A percentile compares a stretch with the other conserved stretches of the same genome.
Evolutionary conservation across 306 rosid genomes (phyloP).

Genomic region (Vigna hirtella): DNA sequence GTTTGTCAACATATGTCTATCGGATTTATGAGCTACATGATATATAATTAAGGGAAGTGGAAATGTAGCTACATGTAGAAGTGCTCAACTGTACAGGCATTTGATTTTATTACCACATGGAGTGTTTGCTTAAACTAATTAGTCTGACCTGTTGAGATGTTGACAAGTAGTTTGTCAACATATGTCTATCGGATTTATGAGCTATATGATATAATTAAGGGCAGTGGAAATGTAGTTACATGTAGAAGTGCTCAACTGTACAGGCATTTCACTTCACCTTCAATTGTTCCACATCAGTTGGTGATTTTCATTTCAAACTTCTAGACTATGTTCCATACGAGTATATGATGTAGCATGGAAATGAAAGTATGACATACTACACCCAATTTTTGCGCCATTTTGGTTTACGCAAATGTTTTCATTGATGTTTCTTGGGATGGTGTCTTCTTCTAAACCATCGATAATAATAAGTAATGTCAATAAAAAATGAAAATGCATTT

Average conservation of each 20-base stretch:
- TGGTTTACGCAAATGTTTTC: not conserved
- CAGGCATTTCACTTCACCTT: not conserved
- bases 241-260: not conserved
- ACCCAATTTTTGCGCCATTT: not conserved
- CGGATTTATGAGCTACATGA: not conserved
- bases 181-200: not conserved
- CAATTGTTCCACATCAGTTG: not conserved
- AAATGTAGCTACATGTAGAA: not conserved
- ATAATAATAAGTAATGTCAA: not conserved
- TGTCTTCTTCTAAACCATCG: not conserved
- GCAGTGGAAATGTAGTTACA: not conserved
- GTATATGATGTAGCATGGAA: no score
- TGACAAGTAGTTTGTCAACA: no score
- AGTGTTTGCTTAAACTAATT: no score
- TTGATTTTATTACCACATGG: not conserved
- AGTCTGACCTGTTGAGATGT: no score
- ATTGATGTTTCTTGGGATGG: conserved; percentile 19
- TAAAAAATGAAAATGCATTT: conserved; percentile 11
- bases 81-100: not conserved
- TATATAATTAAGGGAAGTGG: not conserved
- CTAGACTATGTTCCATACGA: no score
- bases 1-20: not conserved
- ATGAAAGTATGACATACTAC: not conserved
- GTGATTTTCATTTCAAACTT: conserved; percentile 7
- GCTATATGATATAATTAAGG: not conserved